A percentile compares a stretch with the other conserved stretches of the same genome.
phyloP scores from a whole-genome alignment of 352 stramenopile species.

The Globisporangium parvum region DNA sequence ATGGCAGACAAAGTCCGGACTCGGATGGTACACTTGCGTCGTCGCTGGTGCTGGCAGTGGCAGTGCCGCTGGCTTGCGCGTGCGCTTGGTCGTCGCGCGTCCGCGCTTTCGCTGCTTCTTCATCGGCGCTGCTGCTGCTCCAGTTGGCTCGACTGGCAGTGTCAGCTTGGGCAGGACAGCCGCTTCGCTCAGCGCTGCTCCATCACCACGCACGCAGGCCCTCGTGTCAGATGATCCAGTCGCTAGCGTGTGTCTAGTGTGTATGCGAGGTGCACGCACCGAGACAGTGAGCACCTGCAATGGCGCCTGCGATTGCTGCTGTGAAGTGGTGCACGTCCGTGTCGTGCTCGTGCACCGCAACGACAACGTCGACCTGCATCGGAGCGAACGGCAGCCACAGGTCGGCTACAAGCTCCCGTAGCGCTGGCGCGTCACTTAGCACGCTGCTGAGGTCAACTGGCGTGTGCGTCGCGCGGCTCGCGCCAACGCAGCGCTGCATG shows the following conservation, averaged over 20 bases:
- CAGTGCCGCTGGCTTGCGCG: background rate
- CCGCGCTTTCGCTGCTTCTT: conserved; percentile 5
- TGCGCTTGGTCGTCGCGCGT: background rate
- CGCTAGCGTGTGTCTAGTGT: background rate
- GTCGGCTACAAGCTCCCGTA: conserved; percentile 32
- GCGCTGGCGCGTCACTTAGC: conserved; percentile 22
- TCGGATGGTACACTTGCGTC: background rate
- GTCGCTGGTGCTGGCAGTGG: conserved; percentile 1
- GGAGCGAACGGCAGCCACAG: conserved; percentile 37
- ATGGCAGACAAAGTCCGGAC: conserved; percentile 20
- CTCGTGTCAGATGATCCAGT: background rate
- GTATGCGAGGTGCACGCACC: conserved; percentile 14
- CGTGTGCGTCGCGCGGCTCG: conserved; percentile 23
- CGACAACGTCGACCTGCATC: conserved; percentile 34
- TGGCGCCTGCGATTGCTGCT: conserved; percentile 32
- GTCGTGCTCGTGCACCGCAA: conserved; percentile 32
- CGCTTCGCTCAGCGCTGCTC: conserved; percentile 37
- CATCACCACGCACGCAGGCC: background rate
- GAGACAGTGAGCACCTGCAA: conserved; percentile 35
- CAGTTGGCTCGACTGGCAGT: background rate
- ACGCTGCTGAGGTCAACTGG: conserved; percentile 33
- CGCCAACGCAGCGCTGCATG: conserved; percentile 23
- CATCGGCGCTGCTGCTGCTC: background rate
- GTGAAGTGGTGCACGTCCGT: conserved; percentile 21
- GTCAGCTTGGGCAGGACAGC: conserved; percentile 15